These are phyloP conservation scores for Fusarium bulbicola DNA, from an alignment of 2,329 filamentous ascomycete species.

Conservation along the genomic window DNA sequence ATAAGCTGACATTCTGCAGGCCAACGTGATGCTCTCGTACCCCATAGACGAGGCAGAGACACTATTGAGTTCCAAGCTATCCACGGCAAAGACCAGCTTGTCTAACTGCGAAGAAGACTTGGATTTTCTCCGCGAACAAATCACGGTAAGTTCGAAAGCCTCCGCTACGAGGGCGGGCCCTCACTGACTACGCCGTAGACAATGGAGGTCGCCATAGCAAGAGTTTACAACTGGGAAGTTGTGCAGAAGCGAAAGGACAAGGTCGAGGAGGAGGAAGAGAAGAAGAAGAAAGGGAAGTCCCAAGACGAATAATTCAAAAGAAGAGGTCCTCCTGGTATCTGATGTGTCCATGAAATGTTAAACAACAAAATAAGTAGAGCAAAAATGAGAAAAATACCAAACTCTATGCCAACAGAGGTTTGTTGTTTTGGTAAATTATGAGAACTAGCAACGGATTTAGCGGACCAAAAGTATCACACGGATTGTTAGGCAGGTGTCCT, in stretches of 20 bases:
- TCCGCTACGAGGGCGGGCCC: not conserved
- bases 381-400: conserved; percentile 13
- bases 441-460: not conserved
- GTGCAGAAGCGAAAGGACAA: conserved; percentile 95
- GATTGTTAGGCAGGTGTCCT: not conserved
- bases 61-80: conserved; percentile 79
- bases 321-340: conserved; percentile 1
- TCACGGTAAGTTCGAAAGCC: conserved; percentile 72
- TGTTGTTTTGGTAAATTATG: not conserved
- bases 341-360: conserved; percentile 24
- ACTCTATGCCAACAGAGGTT: not conserved
- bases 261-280: conserved; percentile 64
- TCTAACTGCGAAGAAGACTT: conserved; percentile 95
- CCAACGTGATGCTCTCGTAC: conserved; percentile 98
- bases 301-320: conserved; percentile 35
- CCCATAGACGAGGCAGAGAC: conserved; percentile 86
- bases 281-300: conserved; percentile 50
- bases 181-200: conserved; percentile 65
- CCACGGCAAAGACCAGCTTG: conserved; percentile 80
- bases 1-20: conserved; percentile 58
- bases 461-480: not conserved
- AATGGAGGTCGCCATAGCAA: conserved; percentile 93
- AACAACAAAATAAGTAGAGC: conserved; percentile 12
- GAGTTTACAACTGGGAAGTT: conserved; percentile 99
- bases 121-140: conserved; percentile 95